phyloP scores from a whole-genome alignment of 129 eudicot genomes.

The Chrysanthemum seticuspe region DNA sequence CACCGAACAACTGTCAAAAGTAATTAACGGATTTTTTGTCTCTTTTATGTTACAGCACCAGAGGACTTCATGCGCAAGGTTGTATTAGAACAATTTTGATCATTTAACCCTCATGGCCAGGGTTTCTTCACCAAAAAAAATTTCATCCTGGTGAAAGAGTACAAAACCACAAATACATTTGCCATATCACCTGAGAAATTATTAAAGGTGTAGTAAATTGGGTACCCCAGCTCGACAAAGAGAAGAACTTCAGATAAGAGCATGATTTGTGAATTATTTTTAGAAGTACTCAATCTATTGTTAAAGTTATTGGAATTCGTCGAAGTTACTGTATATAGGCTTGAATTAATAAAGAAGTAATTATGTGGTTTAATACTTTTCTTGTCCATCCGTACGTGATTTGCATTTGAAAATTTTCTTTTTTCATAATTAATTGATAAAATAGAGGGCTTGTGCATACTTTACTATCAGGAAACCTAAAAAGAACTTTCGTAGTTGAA shows the following conservation, averaged over 20 bases:
- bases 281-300: slow-evolving; percentile 4
- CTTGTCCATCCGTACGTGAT: too few relatives aligned
- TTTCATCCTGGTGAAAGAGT: neutral
- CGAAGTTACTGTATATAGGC: slow-evolving; percentile 10
- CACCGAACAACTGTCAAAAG: too few relatives aligned
- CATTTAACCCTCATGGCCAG: slow-evolving; percentile 11
- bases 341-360: slow-evolving; percentile 7
- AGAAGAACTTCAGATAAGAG: neutral
- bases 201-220: neutral
- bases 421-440: too few relatives aligned
- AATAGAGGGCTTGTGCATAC: too few relatives aligned
- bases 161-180: slow-evolving; percentile 18
- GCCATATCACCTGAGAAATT: neutral
- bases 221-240: neutral
- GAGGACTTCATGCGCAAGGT: slow-evolving; percentile 85
- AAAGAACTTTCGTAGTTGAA: neutral
- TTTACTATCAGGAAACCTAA: neutral
- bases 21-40: neutral
- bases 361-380: neutral
- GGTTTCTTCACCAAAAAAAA: neutral
- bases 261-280: slow-evolving; percentile 5
- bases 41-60: slow-evolving; percentile 52
- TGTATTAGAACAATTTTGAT: slow-evolving; percentile 62
- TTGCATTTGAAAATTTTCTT: too few relatives aligned
- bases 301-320: slow-evolving; percentile 9